Evolutionary conservation across 169 alveolate genomes (phyloP), one percentile per base, ranked within the genome.

Genomic region (Plasmodium gonderi): DNA sequence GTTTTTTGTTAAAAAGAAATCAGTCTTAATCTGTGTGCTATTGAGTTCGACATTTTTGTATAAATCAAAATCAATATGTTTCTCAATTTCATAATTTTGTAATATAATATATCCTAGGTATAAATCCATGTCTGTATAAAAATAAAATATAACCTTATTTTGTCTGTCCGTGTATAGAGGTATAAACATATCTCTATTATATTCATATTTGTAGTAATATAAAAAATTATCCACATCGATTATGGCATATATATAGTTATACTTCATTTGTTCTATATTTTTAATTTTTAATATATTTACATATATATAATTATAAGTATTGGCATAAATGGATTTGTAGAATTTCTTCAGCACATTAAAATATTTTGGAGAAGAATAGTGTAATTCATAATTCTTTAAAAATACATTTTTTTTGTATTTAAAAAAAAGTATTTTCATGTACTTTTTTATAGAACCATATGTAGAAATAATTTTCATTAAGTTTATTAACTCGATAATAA

Each of bases 381-480:
- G 64, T 12, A 83, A 14, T 76, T 51, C 92, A 76, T 69, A 83
- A 83, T 83, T 83, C 64, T 38, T 68, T 69, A 83, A 83, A 72
- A 83, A 83, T 12, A 45, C 9, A 83, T 83, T 83, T 72, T 83
- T 69, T 38, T 79, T 68, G 44, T 45, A 69, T 76, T 83, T 83
- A 54, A 69, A 83, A 42, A 83, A 69, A 23, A 83, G 40, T 45
- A 83, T 72, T 83, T 83, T 83, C 74, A 83, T 69, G 64, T 83
- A 83, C 44, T 83, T 83, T 49, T 83, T 83, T 83, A 83, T 45
- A 60, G 92, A 82, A n/a, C 92, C 92, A 72, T 82, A 82, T 8
- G 64, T 51, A 31, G 92, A 82, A 82, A 82, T 68, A 31, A 82
- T 82, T 82, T 82, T 82, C 83, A 82, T 82, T 38, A 82, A 72